phyloP scores from a whole-genome alignment of 148 eudicot genomes.

The Amaranthus palmeri region DNA sequence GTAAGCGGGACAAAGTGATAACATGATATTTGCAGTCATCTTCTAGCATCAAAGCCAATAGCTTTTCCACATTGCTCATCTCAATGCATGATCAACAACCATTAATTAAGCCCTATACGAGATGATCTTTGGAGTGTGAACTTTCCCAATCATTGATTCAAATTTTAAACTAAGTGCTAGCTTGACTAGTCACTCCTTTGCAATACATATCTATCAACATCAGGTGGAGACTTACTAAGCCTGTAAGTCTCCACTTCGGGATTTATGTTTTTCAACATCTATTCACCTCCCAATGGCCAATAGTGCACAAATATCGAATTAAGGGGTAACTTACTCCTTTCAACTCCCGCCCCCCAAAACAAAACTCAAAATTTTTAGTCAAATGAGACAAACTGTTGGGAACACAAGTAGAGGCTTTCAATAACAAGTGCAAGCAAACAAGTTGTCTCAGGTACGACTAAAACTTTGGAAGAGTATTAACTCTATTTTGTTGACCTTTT shows the following conservation, averaged over 20 bases:
- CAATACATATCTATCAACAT: conserved; percentile 18
- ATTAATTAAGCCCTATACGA: not conserved
- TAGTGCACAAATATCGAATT: not conserved
- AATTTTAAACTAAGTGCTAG: not conserved
- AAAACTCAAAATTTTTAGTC: too few relatives aligned
- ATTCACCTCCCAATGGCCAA: conserved; percentile 15
- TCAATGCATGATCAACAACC: conserved; percentile 14
- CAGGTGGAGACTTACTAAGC: too few relatives aligned
- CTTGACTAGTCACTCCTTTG: conserved; percentile 5
- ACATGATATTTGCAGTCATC: conserved; percentile 18
- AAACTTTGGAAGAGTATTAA: too few relatives aligned
- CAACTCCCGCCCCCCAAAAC: too few relatives aligned
- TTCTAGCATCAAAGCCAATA: not conserved
- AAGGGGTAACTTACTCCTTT: not conserved
- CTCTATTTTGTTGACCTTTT: too few relatives aligned
- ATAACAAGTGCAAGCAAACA: too few relatives aligned
- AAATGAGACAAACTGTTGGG: too few relatives aligned
- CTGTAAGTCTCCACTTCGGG: not conserved
- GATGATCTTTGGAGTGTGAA: not conserved
- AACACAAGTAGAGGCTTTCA: too few relatives aligned
- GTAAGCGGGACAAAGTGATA: conserved; percentile 21
- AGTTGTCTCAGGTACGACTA: too few relatives aligned
- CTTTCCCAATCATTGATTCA: not conserved
- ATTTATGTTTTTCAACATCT: not conserved
- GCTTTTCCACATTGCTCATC: not conserved